Evolutionary conservation across 805 yeast species (phyloP), one percentile per base, ranked within the genome.

Genomic region (Candida vartiovaarae): DNA sequence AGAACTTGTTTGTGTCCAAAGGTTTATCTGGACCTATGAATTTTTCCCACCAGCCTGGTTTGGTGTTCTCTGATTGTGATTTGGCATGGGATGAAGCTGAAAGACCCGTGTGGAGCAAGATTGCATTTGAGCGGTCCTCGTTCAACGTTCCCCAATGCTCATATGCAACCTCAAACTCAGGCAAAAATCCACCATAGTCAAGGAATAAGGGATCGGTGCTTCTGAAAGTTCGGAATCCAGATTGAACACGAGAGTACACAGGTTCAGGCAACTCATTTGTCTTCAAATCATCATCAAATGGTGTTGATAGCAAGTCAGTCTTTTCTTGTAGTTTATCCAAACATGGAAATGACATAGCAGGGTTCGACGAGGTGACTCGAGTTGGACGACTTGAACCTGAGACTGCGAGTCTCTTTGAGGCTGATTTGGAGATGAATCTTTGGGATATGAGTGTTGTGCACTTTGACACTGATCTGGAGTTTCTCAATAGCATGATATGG

Each of bases 61-160:
- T 75, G 5, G 76, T 61, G 60, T 89, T 89, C 29, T 74, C 68
- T 0, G 70, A 66, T 47, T 85, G 93, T 3, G 95, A 85, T 55
- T 78, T 84, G 8, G 96, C 97, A 66, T 90, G 97, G 2, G 96
- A 86, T 0, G 95, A 85, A 0, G 96, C 96, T 0, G 95, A 85
- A 20, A 90, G 71, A 0, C 97, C 97, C 1, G 97, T 90, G 56
- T 90, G 96, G 8, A 90, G 65, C 32, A 90, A 68, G 23, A 90
- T 76, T 9, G 89, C 84, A 58, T 90, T 90, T 23, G 84, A 76
- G 49, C 67, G 76, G 38, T 68, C 73, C 2, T 65, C 60, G 51
- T 85, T 84, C 49, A 90, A 68, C 6, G 59, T 53, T 2, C 97
- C 97, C 97, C 97, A 90, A 3, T 90, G 77, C 62, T 90, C 97